Conservation (phyloP, 2,329 filamentous ascomycete genomes). For the Claviceps africana region DNA sequence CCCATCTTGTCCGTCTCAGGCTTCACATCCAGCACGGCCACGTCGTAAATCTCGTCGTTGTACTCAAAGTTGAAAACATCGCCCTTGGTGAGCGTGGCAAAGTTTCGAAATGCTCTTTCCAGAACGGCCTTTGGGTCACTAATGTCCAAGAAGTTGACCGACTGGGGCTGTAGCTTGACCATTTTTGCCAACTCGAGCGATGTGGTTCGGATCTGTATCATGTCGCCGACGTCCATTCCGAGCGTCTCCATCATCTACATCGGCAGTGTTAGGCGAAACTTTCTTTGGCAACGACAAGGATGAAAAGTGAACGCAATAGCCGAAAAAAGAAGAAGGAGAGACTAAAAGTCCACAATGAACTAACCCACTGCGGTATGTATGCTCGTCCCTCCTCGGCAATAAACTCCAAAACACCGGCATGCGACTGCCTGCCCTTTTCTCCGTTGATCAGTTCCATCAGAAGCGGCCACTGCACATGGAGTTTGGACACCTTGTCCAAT, state of each 20-base stretch:
- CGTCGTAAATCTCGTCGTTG: slow-evolving; percentile 86
- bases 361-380: slow-evolving; percentile 88
- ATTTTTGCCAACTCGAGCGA: slow-evolving; percentile 79
- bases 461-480: slow-evolving; percentile 96
- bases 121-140: slow-evolving; percentile 94
- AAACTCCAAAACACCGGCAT: slow-evolving; percentile 92
- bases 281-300: background rate
- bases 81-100: slow-evolving; percentile 82
- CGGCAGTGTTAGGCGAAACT: background rate
- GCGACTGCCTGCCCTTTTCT: slow-evolving; percentile 63
- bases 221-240: slow-evolving; percentile 76
- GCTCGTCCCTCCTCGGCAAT: slow-evolving; percentile 94
- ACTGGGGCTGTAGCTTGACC: slow-evolving; percentile 94
- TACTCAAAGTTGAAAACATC: slow-evolving; percentile 95
- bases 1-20: slow-evolving; percentile 70
- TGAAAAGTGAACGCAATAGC: background rate
- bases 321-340: background rate
- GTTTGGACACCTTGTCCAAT: slow-evolving; percentile 85
- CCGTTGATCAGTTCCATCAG: slow-evolving; percentile 94
- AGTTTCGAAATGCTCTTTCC: slow-evolving; percentile 91
- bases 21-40: slow-evolving; percentile 88
- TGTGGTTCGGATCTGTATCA: slow-evolving; percentile 89
- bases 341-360: slow-evolving; percentile 12
- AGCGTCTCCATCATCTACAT: slow-evolving; percentile 84
- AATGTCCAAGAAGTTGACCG: slow-evolving; percentile 86